Conservation (phyloP, 2,329 filamentous ascomycete genomes). For the Nothomitra cinnamomea region DNA sequence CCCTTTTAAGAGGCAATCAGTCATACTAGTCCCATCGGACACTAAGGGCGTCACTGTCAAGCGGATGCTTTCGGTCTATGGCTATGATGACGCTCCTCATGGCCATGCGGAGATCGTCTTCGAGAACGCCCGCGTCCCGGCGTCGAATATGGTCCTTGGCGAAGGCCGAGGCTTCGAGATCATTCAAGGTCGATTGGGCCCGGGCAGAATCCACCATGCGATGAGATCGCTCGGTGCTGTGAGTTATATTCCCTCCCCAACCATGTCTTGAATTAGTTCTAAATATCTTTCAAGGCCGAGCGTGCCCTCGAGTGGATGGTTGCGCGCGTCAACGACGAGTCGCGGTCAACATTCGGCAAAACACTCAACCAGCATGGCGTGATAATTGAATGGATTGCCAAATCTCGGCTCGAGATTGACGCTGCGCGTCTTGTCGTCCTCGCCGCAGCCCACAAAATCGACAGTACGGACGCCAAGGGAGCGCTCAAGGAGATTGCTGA, state of each 20-base stretch:
- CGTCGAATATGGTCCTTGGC: slow-evolving; percentile 70
- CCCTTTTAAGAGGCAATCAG: slow-evolving; percentile 80
- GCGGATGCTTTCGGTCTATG: slow-evolving; percentile 86
- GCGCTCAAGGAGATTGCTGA: slow-evolving; percentile 87
- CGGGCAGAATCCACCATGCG: slow-evolving; percentile 91
- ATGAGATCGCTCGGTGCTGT: slow-evolving; percentile 86
- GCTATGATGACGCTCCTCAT: slow-evolving; percentile 96
- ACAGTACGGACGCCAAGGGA: slow-evolving; percentile 71
- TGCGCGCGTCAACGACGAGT: slow-evolving; percentile 79
- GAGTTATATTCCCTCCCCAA: slow-evolving; percentile 17
- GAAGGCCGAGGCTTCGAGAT: slow-evolving; percentile 95
- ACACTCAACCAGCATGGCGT: slow-evolving; percentile 77
- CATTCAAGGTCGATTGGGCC: slow-evolving; percentile 89
- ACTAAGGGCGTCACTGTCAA: slow-evolving; percentile 80
- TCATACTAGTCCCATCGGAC: slow-evolving; percentile 69
- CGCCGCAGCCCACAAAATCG: slow-evolving; percentile 91
- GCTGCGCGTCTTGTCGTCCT: slow-evolving; percentile 76
- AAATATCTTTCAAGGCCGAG: slow-evolving; percentile 42
- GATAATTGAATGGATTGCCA: slow-evolving; percentile 87
- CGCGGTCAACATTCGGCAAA: slow-evolving; percentile 84
- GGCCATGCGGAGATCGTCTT: slow-evolving; percentile 90
- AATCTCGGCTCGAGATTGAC: slow-evolving; percentile 85
- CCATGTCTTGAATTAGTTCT: neutral
- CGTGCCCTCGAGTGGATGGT: slow-evolving; percentile 89
- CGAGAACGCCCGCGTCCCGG: slow-evolving; percentile 75